Conservation (phyloP, 1,139 yeast species). For the Taphrina populina region DNA sequence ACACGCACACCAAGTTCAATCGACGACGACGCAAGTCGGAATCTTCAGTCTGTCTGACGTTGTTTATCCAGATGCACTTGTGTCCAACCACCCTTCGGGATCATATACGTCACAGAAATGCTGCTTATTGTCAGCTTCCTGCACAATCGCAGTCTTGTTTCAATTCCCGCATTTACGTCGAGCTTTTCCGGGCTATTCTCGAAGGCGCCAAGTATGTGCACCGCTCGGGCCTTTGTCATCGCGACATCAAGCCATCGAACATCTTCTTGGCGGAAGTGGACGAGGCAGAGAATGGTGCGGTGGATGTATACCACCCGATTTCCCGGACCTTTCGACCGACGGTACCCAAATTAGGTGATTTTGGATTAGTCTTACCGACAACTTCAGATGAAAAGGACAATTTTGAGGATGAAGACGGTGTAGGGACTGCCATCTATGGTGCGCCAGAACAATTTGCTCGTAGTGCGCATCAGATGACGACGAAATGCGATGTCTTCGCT, state of each 20-base stretch:
- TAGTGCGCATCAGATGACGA: slow-evolving; percentile 67
- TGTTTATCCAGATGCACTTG: slow-evolving; percentile 74
- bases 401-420: slow-evolving; percentile 29
- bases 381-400: slow-evolving; percentile 52
- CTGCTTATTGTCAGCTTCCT: slow-evolving; percentile 4
- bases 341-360: slow-evolving; percentile 81
- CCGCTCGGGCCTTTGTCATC: slow-evolving; percentile 87
- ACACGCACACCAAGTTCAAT: slow-evolving; percentile 9
- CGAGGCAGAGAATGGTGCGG: slow-evolving; percentile 51
- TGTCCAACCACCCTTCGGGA: slow-evolving; percentile 30
- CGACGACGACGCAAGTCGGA: slow-evolving; percentile 15
- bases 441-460: slow-evolving; percentile 76
- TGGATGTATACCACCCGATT: slow-evolving; percentile 2
- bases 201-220: slow-evolving; percentile 92
- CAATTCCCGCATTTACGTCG: slow-evolving; percentile 11
- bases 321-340: background rate
- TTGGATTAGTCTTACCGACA: slow-evolving; percentile 70
- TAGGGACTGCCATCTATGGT: slow-evolving; percentile 85
- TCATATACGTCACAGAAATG: slow-evolving; percentile 24
- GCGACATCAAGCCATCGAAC: slow-evolving; percentile 92
- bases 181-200: slow-evolving; percentile 71
- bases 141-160: background rate
- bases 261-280: slow-evolving; percentile 88
- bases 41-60: slow-evolving; percentile 36
- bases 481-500: slow-evolving; percentile 90